Percentiles rank a stretch among this genome's conserved stretches.
phyloP scores from a whole-genome alignment of 2,329 filamentous ascomycete species.

The Huntiella savannae region DNA sequence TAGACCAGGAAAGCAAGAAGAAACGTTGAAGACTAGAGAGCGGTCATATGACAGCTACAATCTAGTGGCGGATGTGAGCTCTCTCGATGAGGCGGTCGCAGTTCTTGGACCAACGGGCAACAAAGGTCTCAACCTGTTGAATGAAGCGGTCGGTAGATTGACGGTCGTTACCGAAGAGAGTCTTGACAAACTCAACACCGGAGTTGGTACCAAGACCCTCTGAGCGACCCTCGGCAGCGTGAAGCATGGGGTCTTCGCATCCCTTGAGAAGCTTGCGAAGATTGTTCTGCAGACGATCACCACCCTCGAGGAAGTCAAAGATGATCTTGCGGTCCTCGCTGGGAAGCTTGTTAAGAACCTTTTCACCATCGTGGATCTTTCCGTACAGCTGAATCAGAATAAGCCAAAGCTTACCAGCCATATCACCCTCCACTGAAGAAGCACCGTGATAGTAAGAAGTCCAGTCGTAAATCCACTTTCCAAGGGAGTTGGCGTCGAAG shows the following conservation, averaged over 20 bases:
- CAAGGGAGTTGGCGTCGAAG: constrained; percentile 91
- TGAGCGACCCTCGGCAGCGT: constrained; percentile 51
- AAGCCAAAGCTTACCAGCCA: constrained; percentile 89
- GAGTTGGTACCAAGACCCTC: constrained; percentile 73
- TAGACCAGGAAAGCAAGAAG: constrained; percentile 3
- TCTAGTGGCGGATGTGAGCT: no score
- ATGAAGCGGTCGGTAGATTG: constrained; percentile 86
- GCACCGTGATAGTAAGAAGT: constrained; percentile 79
- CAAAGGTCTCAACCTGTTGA: constrained; percentile 73
- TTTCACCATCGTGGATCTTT: constrained; percentile 71
- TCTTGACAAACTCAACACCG: constrained; percentile 87
- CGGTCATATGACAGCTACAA: no score
- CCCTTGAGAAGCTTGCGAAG: constrained; percentile 74
- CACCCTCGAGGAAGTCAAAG: constrained; percentile 76
- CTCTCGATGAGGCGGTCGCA: no score
- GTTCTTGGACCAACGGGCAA: constrained; percentile 76
- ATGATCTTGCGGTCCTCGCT: constrained; percentile 43
- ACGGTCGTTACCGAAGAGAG: constrained; percentile 81
- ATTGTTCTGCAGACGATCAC: constrained; percentile 69
- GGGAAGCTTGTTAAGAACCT: constrained; percentile 54
- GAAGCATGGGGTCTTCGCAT: constrained; percentile 91
- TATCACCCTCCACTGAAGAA: constrained; percentile 65
- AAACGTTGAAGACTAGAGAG: no score
- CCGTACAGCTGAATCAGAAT: constrained; percentile 82
- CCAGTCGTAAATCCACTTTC: constrained; percentile 99